Conservation (phyloP, 805 yeast species). For the Ogataea paradorogensis region DNA sequence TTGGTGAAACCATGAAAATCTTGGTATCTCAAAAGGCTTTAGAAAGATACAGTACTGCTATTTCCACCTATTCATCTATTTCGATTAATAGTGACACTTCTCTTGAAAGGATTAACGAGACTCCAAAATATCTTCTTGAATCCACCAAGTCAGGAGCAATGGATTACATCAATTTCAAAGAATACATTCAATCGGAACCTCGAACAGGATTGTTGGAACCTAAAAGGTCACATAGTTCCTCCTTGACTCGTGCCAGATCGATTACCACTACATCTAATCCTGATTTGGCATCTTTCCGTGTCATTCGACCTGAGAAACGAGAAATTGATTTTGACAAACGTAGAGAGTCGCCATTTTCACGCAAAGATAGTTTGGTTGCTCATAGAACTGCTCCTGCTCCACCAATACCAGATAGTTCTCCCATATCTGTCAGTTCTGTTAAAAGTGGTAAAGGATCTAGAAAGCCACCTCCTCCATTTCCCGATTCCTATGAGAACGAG, state of each 20-base stretch:
- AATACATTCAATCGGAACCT: conserved; percentile 19
- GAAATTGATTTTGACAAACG: conserved; percentile 83
- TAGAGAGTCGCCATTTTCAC: conserved; percentile 68
- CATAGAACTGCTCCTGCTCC: conserved; percentile 72
- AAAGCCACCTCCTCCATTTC: conserved; percentile 28
- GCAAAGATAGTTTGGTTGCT: conserved; percentile 54
- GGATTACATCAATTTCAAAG: conserved; percentile 61
- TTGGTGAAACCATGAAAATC: conserved; percentile 26
- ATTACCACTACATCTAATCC: conserved; percentile 27
- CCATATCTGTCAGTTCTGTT: conserved; percentile 5
- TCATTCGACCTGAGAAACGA: conserved; percentile 57
- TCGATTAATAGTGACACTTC: conserved; percentile 48
- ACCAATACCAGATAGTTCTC: conserved; percentile 8
- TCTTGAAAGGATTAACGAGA: conserved; percentile 45
- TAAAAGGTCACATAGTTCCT: conserved; percentile 23
- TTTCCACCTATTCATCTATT: conserved; percentile 50
- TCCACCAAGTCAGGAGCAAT: conserved; percentile 30
- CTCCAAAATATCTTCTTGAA: conserved; percentile 66
- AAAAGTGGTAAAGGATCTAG: conserved; percentile 14
- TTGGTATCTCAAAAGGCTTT: conserved; percentile 15
- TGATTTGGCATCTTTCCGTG: conserved; percentile 52
- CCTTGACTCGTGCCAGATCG: conserved; percentile 29
- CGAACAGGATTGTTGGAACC: conserved; percentile 6
- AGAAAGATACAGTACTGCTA: not conserved
- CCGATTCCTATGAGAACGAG: not conserved